A percentile compares a stretch with the other conserved stretches of the same genome.
Conservation (phyloP, 352 stramenopile species). For the Phytopythium mirpurense region DNA sequence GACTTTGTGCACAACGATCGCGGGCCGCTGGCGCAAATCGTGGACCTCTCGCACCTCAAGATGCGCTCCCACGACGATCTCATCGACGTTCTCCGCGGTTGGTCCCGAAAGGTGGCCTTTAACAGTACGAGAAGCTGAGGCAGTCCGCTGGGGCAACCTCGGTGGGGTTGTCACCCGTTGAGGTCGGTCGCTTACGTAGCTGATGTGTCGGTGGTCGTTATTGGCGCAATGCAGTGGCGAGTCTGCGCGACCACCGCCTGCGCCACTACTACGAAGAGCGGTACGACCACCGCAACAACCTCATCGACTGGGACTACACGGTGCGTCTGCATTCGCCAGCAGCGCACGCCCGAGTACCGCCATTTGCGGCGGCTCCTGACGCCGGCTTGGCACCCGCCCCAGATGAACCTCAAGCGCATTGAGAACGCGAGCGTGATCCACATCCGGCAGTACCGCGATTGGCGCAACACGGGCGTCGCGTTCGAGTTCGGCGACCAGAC, state of each 20-base stretch:
- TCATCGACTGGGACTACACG: constrained; percentile 96
- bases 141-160: too few species aligned
- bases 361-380: too few species aligned
- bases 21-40: constrained; percentile 43
- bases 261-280: constrained; percentile 89
- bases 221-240: constrained; percentile 31
- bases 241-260: constrained; percentile 82
- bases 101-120: constrained; percentile 62
- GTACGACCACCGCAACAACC: constrained; percentile 91
- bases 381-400: too few species aligned
- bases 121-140: constrained; percentile 42
- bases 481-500: constrained; percentile 94
- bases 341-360: too few species aligned
- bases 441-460: constrained; percentile 88
- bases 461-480: constrained; percentile 89
- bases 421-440: constrained; percentile 91
- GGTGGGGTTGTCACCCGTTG: neutral
- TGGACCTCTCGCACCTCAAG: constrained; percentile 87
- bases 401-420: constrained; percentile 84
- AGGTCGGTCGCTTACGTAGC: neutral
- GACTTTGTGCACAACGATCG: constrained; percentile 72
- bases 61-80: constrained; percentile 89
- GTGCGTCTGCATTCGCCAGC: constrained; percentile 15
- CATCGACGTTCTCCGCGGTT: constrained; percentile 82
- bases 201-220: neutral